These are phyloP conservation scores for Gracilariopsis chorda DNA, from an alignment of 23 red algal genomes.

Conservation along the genomic window DNA sequence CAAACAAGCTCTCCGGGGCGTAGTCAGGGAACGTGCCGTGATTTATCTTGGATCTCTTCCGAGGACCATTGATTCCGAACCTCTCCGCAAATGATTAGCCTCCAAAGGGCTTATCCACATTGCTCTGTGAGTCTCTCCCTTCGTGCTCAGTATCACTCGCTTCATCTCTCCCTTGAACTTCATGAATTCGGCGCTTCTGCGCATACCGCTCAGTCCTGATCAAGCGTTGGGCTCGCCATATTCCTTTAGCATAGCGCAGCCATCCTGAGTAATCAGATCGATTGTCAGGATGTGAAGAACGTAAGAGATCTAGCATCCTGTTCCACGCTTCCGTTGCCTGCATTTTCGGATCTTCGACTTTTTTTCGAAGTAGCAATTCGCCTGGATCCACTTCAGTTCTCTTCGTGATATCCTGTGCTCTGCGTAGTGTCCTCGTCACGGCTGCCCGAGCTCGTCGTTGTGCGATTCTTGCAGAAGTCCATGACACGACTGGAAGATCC, in stretches of 20 bases:
- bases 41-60: not conserved
- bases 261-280: conserved; percentile 50
- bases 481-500: conserved; percentile 36
- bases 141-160: conserved; percentile 20
- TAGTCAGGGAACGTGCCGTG: not conserved
- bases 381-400: not conserved
- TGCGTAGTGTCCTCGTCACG: conserved; percentile 18
- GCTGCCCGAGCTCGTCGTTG: conserved; percentile 21
- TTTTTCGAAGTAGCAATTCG: conserved; percentile 13
- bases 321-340: not conserved
- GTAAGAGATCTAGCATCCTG: conserved; percentile 29
- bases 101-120: not conserved
- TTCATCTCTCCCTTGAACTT: not conserved
- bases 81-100: conserved; percentile 34
- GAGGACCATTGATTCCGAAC: conserved; percentile 12
- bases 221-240: conserved; percentile 68
- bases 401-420: not conserved
- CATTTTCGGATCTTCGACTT: not conserved
- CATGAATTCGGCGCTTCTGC: not conserved
- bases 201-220: conserved; percentile 44
- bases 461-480: conserved; percentile 44
- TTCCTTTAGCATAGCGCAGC: conserved; percentile 62
- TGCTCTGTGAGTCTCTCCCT: not conserved
- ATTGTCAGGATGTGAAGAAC: conserved; percentile 32
- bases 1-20: conserved; percentile 36